Base-by-base conservation (phyloP, 2,329 filamentous ascomycete species). In the Bretziella fagacearum region DNA sequence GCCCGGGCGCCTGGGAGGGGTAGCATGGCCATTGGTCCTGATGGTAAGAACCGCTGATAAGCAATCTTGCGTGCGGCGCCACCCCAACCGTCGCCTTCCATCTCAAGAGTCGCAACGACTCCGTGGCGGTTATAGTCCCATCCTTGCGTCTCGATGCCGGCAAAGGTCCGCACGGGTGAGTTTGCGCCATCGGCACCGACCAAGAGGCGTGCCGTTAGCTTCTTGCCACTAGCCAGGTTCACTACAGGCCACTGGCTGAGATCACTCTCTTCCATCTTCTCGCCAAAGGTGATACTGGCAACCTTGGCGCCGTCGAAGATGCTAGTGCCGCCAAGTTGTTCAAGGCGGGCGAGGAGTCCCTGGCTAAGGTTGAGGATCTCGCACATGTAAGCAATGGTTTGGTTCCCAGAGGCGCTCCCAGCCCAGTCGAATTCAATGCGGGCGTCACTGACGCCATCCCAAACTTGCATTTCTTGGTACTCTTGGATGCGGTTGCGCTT, bases 391-490 rank as follows among this genome's bases (percentile, higher is more conserved):
- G 91, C 91, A 54, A 98, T 85, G 1, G 77, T 82, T 62, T 39
- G 63, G 59, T 41, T 62, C 15, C 18, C 33, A 18, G 27, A 36
- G 30, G 32, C 22, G n/a, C 32, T 44, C 3, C 25, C 43, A 59
- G 51, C 53, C 80, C 79, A 83, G 63, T 91, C 83, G 61, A 98
- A 98, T 55, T 84, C 81, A 59, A 98, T 91, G 55, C 79, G 76
- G 29, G 86, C 84, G 50, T 78, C 86, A 33, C 82, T 84, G 48
- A 94, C 76, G 52, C 89, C 93, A 61, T 98, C 91, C 91, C 93
- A 98, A 26, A 96, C 91, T 61, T 94, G 82, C 91, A 98, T 98
- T 56, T 89, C 83, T 51, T 93, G 79, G 62, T 95, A 98, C 1
- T 79, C 73, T 65, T 95, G 87, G 27, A 91, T 75, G 26, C 91